Base-by-base conservation (phyloP, 2,329 filamentous ascomycete genomes). In the Westerdykella aurantiaca region DNA sequence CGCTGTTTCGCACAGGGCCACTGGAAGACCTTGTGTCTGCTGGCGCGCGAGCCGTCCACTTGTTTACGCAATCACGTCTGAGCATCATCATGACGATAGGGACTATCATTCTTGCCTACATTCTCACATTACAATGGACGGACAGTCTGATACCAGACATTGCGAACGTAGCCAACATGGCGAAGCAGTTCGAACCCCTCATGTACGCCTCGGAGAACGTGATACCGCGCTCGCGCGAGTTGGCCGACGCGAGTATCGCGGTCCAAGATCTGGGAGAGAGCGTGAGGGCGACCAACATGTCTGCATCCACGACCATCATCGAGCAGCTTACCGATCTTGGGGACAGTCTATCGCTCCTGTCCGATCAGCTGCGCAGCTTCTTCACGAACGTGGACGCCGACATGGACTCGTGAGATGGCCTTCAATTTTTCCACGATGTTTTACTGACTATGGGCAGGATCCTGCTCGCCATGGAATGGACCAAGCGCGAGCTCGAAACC, bases 221-320 rank as follows among this genome's bases (percentile, higher is more conserved):
- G 7, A 83, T 89, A 35, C 79, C 83, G 31, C 89, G 95, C 61
- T 88, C 95, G 34, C 83, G 85, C 45, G 88, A 94, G 51, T 73
- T 97, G 39, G 89, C 95, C 66, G 88, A 93, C 43, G 95, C 90
- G 0, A 88, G 89, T 35, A 84, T 95, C 25, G 91, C 91, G 1
- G 89, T 97, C 21, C 95, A 90, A 87, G 91, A 97, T 64, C 76
- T 97, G 5, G 86, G 88, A 46, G 91, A 96, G 74, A 94, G 85
- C 52, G 86, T 96, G 44, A 81, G 90, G 39, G 82, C 80, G 5
- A 90, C 88, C 46, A 95, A 95, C 64, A 90, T 96, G 86, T 89
- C 87, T 12, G 90, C 88, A 37, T 89, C 86, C 6, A 82, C 84
- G 1, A 82, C 88, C 55, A 95, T 97, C 51, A 88, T 94, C 34